These are phyloP conservation scores for Phaeosphaeria sp. DNA, from an alignment of 2,329 filamentous ascomycete genomes.

Conservation along the genomic window DNA sequence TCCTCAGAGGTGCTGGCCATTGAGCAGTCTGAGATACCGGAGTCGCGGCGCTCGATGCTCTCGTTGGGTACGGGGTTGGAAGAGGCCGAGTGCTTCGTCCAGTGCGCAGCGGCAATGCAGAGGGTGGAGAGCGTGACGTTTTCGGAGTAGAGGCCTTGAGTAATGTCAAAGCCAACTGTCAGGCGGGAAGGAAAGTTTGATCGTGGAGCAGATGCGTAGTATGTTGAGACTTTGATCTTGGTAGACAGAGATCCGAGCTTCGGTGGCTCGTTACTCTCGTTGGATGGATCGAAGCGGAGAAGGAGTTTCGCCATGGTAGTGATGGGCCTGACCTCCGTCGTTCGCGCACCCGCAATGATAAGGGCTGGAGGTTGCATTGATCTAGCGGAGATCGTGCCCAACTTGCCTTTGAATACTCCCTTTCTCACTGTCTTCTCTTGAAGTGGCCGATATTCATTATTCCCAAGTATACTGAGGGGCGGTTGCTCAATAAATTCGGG, in stretches of 20 bases:
- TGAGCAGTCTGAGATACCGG: slow-evolving; percentile 47
- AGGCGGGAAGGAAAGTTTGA: slow-evolving; percentile 56
- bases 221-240: slow-evolving; percentile 65
- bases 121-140: slow-evolving; percentile 61
- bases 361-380: slow-evolving; percentile 65
- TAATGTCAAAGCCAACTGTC: slow-evolving; percentile 51
- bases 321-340: slow-evolving; percentile 49
- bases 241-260: slow-evolving; percentile 59
- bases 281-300: slow-evolving; percentile 66
- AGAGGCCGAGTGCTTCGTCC: slow-evolving; percentile 56
- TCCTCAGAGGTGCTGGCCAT: slow-evolving; percentile 21
- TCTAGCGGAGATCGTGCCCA: slow-evolving; percentile 64
- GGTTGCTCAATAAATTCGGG: slow-evolving; percentile 66
- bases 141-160: slow-evolving; percentile 61
- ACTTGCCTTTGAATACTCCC: slow-evolving; percentile 64
- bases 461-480: slow-evolving; percentile 59
- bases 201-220: slow-evolving; percentile 61
- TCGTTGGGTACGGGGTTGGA: slow-evolving; percentile 36
- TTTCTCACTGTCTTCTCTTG: slow-evolving; percentile 67
- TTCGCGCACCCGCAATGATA: slow-evolving; percentile 53
- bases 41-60: slow-evolving; percentile 47
- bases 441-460: slow-evolving; percentile 59
- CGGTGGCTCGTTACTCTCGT: slow-evolving; percentile 59
- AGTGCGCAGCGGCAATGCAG: slow-evolving; percentile 63
- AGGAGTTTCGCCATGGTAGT: slow-evolving; percentile 63